Evolutionary conservation across 2,329 filamentous ascomycete species (phyloP).

Genomic region (Endoconidiophora polonica): DNA sequence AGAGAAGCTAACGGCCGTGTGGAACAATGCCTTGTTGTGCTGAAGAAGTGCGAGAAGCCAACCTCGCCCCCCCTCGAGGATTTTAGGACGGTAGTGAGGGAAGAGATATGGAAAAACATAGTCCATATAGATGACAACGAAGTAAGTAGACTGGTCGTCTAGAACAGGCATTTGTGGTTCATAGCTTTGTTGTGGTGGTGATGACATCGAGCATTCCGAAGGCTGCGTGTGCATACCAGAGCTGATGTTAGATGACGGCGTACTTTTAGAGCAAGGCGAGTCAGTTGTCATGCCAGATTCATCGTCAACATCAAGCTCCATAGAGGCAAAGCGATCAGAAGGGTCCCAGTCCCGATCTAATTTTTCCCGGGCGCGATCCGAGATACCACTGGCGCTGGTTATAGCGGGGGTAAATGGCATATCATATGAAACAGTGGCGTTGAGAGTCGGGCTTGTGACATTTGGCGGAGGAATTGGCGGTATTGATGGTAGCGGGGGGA

Average conservation of each 20-base stretch:
- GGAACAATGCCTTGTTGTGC: constrained; percentile 39
- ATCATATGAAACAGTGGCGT: constrained; percentile 4
- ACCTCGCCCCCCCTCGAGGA: constrained; percentile 38
- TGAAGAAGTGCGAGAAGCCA: constrained; percentile 43
- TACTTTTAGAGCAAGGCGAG: constrained; percentile 12
- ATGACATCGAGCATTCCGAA: constrained; percentile 12
- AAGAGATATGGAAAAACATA: constrained; percentile 45
- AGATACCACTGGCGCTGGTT: not conserved
- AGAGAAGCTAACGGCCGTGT: constrained; percentile 38
- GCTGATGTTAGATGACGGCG: constrained; percentile 5
- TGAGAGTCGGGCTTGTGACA: constrained; percentile 1
- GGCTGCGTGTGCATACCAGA: constrained; percentile 8
- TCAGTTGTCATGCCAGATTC: constrained; percentile 17
- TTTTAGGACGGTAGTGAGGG: constrained; percentile 41
- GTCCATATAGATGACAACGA: constrained; percentile 44
- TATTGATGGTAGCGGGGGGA: constrained; percentile 10
- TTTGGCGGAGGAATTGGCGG: constrained; percentile 1
- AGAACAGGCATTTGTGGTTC: not conserved
- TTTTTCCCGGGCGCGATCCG: constrained; percentile 18
- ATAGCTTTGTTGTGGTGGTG: constrained; percentile 2
- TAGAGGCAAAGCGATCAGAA: constrained; percentile 18
- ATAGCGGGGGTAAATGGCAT: constrained; percentile 13
- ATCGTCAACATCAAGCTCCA: constrained; percentile 14
- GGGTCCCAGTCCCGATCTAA: constrained; percentile 19
- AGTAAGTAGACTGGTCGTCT: constrained; percentile 19